A percentile compares a stretch with the other conserved stretches of the same genome.
These are phyloP conservation scores for Prunus padus DNA, from an alignment of 306 rosid genomes.

Conservation along the genomic window DNA sequence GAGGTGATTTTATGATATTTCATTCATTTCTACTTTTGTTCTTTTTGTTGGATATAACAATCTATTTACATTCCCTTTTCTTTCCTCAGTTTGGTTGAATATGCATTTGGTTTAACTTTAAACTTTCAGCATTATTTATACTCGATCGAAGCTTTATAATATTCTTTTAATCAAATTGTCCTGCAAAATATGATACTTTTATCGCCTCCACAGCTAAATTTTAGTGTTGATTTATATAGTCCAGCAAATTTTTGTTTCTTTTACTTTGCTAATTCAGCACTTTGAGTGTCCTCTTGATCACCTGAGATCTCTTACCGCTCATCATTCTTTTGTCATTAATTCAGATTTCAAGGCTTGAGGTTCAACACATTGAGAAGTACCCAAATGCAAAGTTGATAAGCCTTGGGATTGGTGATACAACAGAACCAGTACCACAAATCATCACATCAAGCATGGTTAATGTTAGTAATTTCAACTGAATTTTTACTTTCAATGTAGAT, in stretches of 20 bases:
- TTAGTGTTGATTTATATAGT: neutral
- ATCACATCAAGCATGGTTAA: conserved; percentile 61
- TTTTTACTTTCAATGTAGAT: neutral
- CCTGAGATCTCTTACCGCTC: neutral
- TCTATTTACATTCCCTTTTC: neutral
- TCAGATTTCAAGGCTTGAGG: conserved; percentile 61
- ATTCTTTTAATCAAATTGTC: neutral
- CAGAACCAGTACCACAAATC: conserved; percentile 61
- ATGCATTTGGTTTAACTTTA: neutral
- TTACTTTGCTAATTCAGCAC: too few species aligned
- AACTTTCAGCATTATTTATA: too few species aligned
- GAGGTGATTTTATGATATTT: conserved; percentile 44
- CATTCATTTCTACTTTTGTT: neutral
- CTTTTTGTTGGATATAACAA: neutral
- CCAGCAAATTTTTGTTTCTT: neutral
- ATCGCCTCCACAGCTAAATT: neutral
- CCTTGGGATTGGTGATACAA: conserved; percentile 74
- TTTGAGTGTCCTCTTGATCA: neutral
- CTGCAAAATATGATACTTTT: neutral
- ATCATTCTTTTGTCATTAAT: conserved; percentile 2
- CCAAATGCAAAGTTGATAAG: conserved; percentile 61
- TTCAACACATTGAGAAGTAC: conserved; percentile 50
- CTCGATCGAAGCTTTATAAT: neutral
- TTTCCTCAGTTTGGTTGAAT: neutral
- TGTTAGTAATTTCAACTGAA: conserved; percentile 27